A percentile compares a stretch with the other conserved stretches of the same genome.
These are phyloP conservation scores for Verticillium klebahnii DNA, from an alignment of 2,329 filamentous ascomycete genomes.

Conservation along the genomic window DNA sequence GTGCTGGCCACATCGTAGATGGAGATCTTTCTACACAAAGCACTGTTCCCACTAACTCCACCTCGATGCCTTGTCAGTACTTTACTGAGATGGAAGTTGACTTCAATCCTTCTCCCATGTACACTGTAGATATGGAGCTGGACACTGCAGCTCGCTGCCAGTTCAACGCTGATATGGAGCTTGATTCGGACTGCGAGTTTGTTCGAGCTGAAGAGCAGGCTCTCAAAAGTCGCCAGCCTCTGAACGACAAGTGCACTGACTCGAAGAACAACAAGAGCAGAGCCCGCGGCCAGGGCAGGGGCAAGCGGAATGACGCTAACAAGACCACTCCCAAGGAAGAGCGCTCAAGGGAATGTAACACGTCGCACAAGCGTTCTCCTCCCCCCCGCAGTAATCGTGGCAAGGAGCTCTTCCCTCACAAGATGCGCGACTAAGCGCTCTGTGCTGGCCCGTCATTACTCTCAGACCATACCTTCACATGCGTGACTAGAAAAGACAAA, in stretches of 20 bases:
- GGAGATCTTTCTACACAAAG: neutral
- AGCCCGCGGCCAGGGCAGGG: neutral
- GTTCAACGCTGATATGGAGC: neutral
- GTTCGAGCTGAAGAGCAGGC: neutral
- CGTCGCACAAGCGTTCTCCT: neutral
- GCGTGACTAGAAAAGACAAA: neutral
- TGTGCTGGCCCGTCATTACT: neutral
- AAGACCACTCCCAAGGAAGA: neutral
- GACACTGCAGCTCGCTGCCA: neutral
- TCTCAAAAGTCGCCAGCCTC: neutral
- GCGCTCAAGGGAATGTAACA: neutral
- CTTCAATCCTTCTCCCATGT: neutral
- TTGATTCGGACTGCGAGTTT: neutral
- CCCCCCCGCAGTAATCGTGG: neutral
- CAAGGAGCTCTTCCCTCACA: neutral
- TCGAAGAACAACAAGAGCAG: neutral
- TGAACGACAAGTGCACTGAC: neutral
- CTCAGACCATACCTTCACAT: neutral
- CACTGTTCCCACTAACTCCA: neutral
- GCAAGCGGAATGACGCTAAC: neutral
- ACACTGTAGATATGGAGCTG: neutral
- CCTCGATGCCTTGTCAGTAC: neutral
- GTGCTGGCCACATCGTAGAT: neutral
- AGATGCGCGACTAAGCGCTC: neutral
- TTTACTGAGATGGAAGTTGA: neutral